A percentile compares a stretch with the other conserved stretches of the same genome.
phyloP scores from a whole-genome alignment of 345 rosid species.

The Limnanthes douglasii region DNA sequence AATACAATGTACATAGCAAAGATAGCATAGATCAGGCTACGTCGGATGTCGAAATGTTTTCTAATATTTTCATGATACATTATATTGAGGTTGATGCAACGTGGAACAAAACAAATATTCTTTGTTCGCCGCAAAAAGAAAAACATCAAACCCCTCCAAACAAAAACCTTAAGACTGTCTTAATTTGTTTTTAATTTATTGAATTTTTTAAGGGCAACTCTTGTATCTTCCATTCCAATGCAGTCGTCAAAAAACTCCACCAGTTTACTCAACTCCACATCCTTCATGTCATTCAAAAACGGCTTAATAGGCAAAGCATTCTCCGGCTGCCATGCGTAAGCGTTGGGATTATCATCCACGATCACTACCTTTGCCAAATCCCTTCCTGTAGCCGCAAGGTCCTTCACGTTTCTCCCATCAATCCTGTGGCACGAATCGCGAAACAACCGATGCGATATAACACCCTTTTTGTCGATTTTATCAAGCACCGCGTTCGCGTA shows the following conservation, averaged over 20 bases:
- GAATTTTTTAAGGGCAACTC: constrained; percentile 53
- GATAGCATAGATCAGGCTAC: too few relatives aligned
- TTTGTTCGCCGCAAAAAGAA: too few relatives aligned
- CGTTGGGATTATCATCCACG: constrained; percentile 74
- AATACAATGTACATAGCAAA: too few relatives aligned
- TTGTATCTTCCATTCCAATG: constrained; percentile 39
- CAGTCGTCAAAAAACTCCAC: constrained; percentile 31
- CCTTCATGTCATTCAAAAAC: constrained; percentile 36
- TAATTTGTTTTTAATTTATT: too few relatives aligned
- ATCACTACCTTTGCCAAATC: constrained; percentile 40
- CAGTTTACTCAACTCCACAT: constrained; percentile 39
- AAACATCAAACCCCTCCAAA: too few relatives aligned
- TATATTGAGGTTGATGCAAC: too few relatives aligned
- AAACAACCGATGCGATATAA: constrained; percentile 62
- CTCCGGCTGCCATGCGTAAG: constrained; percentile 55
- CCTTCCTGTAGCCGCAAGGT: constrained; percentile 58
- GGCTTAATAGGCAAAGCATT: constrained; percentile 65
- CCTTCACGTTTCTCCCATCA: constrained; percentile 65
- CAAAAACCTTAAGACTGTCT: too few relatives aligned
- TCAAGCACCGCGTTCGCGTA: constrained; percentile 72
- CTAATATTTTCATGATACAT: too few relatives aligned
- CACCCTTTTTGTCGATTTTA: constrained; percentile 35
- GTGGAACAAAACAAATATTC: too few relatives aligned
- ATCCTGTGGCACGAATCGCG: constrained; percentile 53
- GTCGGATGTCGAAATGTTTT: too few relatives aligned